phyloP scores from a whole-genome alignment of 2,329 filamentous ascomycete species.

The Malbranchea zuffiana region DNA sequence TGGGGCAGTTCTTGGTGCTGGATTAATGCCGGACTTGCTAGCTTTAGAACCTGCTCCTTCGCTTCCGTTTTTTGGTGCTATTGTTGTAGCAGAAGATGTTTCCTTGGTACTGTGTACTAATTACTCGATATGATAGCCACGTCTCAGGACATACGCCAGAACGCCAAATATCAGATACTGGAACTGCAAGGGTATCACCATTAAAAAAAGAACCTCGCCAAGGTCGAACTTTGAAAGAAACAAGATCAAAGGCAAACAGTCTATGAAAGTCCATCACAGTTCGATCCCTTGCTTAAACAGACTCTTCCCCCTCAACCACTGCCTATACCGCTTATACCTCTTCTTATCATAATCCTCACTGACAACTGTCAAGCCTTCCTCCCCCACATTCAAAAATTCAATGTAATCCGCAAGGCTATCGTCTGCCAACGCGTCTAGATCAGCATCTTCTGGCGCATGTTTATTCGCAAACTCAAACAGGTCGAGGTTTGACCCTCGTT shows the following conservation, averaged over 20 bases:
- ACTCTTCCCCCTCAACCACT: slow-evolving; percentile 91
- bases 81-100: background rate
- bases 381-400: slow-evolving; percentile 63
- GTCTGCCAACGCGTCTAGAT: slow-evolving; percentile 37
- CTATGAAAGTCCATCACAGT: slow-evolving; percentile 20
- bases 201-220: no score
- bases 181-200: no score
- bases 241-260: no score
- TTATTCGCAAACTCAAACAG: slow-evolving; percentile 72
- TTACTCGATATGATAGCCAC: no score
- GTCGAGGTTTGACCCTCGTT: slow-evolving; percentile 44
- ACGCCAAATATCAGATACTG: no score
- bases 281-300: slow-evolving; percentile 78
- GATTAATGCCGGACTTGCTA: slow-evolving; percentile 7
- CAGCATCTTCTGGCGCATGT: slow-evolving; percentile 49
- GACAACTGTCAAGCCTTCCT: slow-evolving; percentile 77
- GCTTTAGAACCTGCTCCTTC: background rate
- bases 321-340: slow-evolving; percentile 88
- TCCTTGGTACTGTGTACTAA: background rate
- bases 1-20: slow-evolving; percentile 21
- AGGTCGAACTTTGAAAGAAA: background rate
- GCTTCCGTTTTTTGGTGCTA: background rate
- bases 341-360: slow-evolving; percentile 84
- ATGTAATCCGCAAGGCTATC: slow-evolving; percentile 63
- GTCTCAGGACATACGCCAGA: no score